Base-by-base conservation (phyloP, 495 filamentous ascomycete genomes). In the Parathielavia appendiculata region DNA sequence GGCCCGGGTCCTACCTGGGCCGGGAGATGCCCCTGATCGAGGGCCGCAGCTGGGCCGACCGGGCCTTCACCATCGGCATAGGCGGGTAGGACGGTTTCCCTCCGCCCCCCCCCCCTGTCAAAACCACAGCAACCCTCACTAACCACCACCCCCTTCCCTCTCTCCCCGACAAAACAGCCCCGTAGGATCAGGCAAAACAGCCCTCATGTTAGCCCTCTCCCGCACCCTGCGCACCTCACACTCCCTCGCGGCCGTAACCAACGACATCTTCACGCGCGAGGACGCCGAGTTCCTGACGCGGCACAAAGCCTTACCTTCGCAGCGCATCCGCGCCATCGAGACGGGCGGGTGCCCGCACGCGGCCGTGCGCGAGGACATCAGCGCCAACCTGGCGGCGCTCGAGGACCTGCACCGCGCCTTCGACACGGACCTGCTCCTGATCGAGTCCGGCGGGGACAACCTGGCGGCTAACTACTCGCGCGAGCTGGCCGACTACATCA, bases 241-340 rank as follows among this genome's bases (percentile, higher is more conserved):
- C 78, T 90, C 86, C 66, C 86, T 98, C 63, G 93, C 93, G 5
- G 93, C 92, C 40, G 92, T 98, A 4, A 98, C 93, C 32, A 98
- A 98, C 78, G 93, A 98, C 77, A 97, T 97, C 80, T 98, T 98
- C 81, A 97, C 93, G 26, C 88, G 88, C 59, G 93, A 98, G 77
- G 93, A 98, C 75, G 89, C 90, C 74, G 93, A 97, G 69, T 98
- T 98, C 81, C 87, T 98, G 0, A 92, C 89, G 54, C 83, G 84
- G 44, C 81, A 96, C 81, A 73, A 79, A 59, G 93, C 93, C 30
- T 88, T 98, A 0, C 86, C 92, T 0, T 76, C 92, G 0, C 62
- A 71, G 1, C 89, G 92, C 49, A 97, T 98, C 77, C 82, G 84
- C 59, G 93, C 93, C 66, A 97, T 98, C 75, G 93, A 98, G 73